phyloP scores from a whole-genome alignment of 2,329 filamentous ascomycete species.

The Acarospora socialis region DNA sequence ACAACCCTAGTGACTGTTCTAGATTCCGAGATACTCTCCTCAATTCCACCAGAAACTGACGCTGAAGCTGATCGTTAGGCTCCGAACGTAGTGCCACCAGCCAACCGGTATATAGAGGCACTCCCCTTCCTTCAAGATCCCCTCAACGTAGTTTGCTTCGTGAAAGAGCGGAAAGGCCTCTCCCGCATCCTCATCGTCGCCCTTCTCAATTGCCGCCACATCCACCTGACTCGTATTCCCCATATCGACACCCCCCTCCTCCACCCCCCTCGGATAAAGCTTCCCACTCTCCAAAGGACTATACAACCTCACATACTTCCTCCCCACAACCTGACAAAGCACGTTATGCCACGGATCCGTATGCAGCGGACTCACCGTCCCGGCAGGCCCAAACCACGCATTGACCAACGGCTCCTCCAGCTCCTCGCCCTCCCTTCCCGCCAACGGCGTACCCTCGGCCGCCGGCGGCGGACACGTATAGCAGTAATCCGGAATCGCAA shows the following conservation, averaged over 20 bases:
- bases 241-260: conserved; percentile 67
- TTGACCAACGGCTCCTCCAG: conserved; percentile 53
- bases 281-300: conserved; percentile 45
- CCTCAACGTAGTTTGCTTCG: conserved; percentile 55
- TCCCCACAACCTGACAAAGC: conserved; percentile 73
- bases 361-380: conserved; percentile 83
- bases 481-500: conserved; percentile 71
- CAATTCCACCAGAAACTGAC: conserved; percentile 94
- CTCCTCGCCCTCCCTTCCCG: conserved; percentile 23
- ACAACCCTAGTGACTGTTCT: too few relatives aligned
- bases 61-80: conserved; percentile 74
- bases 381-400: conserved; percentile 81
- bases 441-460: conserved; percentile 29
- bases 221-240: conserved; percentile 76
- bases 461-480: conserved; percentile 51
- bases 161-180: conserved; percentile 41
- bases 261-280: conserved; percentile 48
- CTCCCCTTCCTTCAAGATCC: conserved; percentile 64
- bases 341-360: conserved; percentile 92
- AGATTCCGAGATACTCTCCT: too few relatives aligned
- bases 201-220: conserved; percentile 51
- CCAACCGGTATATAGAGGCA: conserved; percentile 79
- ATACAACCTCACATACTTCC: conserved; percentile 87
- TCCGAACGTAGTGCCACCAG: conserved; percentile 97
- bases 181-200: conserved; percentile 26